Base-by-base conservation (phyloP, 139 green algal species). In the Pleodorina starrii region DNA sequence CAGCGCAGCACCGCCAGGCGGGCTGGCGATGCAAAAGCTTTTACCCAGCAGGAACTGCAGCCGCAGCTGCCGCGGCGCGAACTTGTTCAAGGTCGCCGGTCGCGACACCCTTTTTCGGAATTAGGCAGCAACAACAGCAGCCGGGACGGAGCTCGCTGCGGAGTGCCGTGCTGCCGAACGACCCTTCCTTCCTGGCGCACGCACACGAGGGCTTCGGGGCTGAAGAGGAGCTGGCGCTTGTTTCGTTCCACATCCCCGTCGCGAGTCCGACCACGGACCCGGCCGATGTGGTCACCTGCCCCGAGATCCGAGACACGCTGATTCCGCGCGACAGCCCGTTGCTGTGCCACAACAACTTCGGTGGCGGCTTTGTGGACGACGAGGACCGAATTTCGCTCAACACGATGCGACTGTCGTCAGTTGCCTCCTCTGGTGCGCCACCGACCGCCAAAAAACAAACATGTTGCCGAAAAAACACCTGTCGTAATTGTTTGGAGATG, bases 371-470 rank as follows among this genome's bases (percentile, higher is more conserved):
- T 29, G 80, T 90, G 57, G 74, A 80, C 43, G 86, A 90, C 38
- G 86, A 74, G 1, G 86, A 90, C 75, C 75, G 86, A 1, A 63
- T 86, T 27, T 74, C 86, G 36, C 73, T 90, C 29, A 90, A 90
- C 76, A 90, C 86, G 6, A 59, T 90, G 32, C 35, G 48, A 0
- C 48, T 84, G 11, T 46, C 76, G n/a, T 84, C 76, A 23, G 57
- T 84, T 32, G 54, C 78, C 46, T 85, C 78, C 3, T 63, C 78
- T 25, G 78, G 78, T 85, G 78, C 9, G 29, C 9, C 54, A 4
- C 6, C 54, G 7, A 25, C 25, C 9, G 9, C 5, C 25, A 12
- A 12, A 66, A 66, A 66, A 21, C 5, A 66, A 66, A 27, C 6
- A 66, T n/a, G n/a, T n/a, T n/a, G n/a, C n/a, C n/a, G n/a, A n/a